phyloP scores from a whole-genome alignment of 495 filamentous ascomycete species.

The Geoglossum glabrum region DNA sequence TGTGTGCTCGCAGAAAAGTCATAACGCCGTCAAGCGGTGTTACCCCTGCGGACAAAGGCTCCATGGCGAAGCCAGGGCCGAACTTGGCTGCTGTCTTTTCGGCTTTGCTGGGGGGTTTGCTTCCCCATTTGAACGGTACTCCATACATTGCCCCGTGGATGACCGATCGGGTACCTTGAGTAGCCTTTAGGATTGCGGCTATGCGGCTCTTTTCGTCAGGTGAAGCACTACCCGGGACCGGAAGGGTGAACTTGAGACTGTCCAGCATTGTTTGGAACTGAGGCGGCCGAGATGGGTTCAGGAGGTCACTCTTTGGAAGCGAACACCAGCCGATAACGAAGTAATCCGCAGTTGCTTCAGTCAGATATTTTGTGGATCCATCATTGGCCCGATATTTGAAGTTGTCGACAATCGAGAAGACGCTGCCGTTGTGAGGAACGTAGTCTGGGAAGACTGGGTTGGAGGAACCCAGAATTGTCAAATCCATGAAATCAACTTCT shows the following conservation, averaged over 20 bases:
- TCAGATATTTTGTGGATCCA: too few relatives aligned
- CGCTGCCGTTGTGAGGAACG: slow-evolving; percentile 26
- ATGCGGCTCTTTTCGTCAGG: too few relatives aligned
- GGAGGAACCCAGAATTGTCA: slow-evolving; percentile 19
- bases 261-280: too few relatives aligned
- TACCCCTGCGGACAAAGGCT: not conserved
- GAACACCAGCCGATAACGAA: slow-evolving; percentile 33
- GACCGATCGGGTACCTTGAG: not conserved
- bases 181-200: not conserved
- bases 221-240: too few relatives aligned
- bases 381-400: slow-evolving; percentile 20
- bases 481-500: slow-evolving; percentile 7
- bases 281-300: not conserved
- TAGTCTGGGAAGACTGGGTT: slow-evolving; percentile 35
- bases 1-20: slow-evolving; percentile 1
- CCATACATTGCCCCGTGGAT: not conserved
- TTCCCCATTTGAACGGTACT: not conserved
- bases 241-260: too few relatives aligned
- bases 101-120: not conserved
- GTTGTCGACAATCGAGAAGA: slow-evolving; percentile 29
- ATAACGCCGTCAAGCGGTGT: not conserved
- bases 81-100: not conserved
- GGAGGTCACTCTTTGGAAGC: slow-evolving; percentile 6
- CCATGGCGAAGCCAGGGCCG: not conserved
- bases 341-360: slow-evolving; percentile 22